Evolutionary conservation across 1,139 yeast genomes (phyloP).

Genomic region (Lodderomyces oxycetoniae): DNA sequence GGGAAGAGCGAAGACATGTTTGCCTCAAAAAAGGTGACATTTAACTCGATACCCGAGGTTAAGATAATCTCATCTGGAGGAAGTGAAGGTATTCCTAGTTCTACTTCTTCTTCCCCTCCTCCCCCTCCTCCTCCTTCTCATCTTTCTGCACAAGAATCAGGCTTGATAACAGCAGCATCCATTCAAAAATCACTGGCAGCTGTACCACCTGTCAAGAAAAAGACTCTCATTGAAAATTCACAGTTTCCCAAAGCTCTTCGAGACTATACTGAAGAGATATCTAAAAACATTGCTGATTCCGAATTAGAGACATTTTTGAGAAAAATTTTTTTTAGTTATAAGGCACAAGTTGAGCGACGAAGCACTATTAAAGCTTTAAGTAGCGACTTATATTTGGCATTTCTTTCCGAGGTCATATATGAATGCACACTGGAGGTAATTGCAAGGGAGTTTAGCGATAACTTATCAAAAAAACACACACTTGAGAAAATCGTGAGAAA

Average conservation of each 20-base stretch:
- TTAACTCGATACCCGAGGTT: constrained; percentile 5
- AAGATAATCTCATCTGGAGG: constrained; percentile 2
- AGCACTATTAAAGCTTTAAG: constrained; percentile 36
- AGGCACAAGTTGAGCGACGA: constrained; percentile 22
- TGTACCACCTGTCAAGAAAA: constrained; percentile 1
- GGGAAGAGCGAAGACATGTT: too few species aligned
- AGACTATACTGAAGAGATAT: constrained; percentile 24
- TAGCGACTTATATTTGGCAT: constrained; percentile 51
- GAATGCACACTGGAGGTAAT: constrained; percentile 36
- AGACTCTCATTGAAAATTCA: constrained; percentile 11
- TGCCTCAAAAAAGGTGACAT: constrained; percentile 6
- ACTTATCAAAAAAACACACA: constrained; percentile 21
- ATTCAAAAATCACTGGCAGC: too few species aligned
- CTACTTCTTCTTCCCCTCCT: not conserved
- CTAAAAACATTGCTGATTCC: constrained; percentile 27
- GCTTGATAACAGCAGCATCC: too few species aligned
- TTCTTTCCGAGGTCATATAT: constrained; percentile 52
- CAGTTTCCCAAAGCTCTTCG: constrained; percentile 19
- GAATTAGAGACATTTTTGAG: constrained; percentile 28
- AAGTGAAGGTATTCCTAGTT: too few species aligned
- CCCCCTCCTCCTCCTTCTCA: too few species aligned
- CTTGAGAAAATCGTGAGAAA: constrained; percentile 21
- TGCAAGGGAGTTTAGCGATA: constrained; percentile 33
- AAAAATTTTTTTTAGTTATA: constrained; percentile 20
- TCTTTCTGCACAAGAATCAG: too few species aligned